Conservation (phyloP, 2,329 filamentous ascomycete species). For the Penicillium oxalicum region DNA sequence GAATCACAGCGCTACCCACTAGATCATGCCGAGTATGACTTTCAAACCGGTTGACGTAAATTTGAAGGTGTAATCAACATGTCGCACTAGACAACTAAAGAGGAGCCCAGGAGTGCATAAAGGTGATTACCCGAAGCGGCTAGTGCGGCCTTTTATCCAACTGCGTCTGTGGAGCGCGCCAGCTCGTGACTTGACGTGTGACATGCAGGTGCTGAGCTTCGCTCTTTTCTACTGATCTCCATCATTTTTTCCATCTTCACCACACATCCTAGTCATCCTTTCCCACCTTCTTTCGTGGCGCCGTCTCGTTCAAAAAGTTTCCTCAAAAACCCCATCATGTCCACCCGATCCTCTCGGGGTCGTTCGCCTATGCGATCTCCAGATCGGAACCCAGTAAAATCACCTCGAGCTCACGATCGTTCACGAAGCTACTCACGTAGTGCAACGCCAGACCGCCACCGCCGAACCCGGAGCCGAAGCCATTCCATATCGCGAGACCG, state of each 20-base stretch:
- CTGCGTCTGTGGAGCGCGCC: constrained; percentile 1
- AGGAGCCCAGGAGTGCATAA: too few relatives aligned
- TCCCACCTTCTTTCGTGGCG: not conserved
- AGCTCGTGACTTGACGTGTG: constrained; percentile 1
- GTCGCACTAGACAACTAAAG: too few relatives aligned
- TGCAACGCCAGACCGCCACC: constrained; percentile 20
- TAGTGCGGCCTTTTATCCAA: constrained; percentile 4
- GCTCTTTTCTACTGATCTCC: not conserved
- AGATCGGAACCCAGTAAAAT: constrained; percentile 23
- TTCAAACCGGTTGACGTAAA: too few relatives aligned
- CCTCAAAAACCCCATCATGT: constrained; percentile 14
- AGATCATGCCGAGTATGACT: too few relatives aligned
- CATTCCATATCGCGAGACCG: constrained; percentile 24
- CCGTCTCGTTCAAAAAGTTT: not conserved
- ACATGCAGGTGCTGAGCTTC: constrained; percentile 2
- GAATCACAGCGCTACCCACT: too few relatives aligned
- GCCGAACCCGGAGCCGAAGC: constrained; percentile 24
- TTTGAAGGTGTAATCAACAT: too few relatives aligned
- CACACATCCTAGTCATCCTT: not conserved
- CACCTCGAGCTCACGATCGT: constrained; percentile 29
- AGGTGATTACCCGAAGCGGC: constrained; percentile 16
- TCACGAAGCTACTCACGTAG: constrained; percentile 26
- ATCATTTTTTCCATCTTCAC: not conserved
- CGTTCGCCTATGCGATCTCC: constrained; percentile 25
- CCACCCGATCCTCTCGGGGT: constrained; percentile 21